phyloP scores from a whole-genome alignment of 2,329 filamentous ascomycete genomes.

The Phoma sp. region DNA sequence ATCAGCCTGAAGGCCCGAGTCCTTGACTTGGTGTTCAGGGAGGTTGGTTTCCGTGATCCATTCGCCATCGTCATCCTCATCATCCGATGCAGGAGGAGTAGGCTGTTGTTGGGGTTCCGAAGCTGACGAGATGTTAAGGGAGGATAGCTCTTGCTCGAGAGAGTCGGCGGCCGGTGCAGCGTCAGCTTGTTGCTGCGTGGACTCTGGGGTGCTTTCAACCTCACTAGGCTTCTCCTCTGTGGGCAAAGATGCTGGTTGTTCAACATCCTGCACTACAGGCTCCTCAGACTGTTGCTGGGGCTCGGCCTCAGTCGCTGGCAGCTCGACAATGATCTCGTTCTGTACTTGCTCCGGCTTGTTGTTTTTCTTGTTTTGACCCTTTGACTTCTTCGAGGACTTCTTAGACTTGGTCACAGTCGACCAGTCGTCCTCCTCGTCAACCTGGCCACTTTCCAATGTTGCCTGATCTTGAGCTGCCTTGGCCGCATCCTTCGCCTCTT shows the following conservation, averaged over 20 bases:
- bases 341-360: slow-evolving; percentile 3
- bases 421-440: slow-evolving; percentile 19
- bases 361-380: slow-evolving; percentile 17
- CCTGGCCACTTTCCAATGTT: slow-evolving; percentile 1
- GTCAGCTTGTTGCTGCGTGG: slow-evolving; percentile 1
- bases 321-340: slow-evolving; percentile 4
- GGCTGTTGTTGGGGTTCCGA: slow-evolving; percentile 22
- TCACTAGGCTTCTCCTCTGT: slow-evolving; percentile 13
- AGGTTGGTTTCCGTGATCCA: slow-evolving; percentile 97
- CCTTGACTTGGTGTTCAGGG: slow-evolving; percentile 79
- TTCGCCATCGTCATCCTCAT: slow-evolving; percentile 63
- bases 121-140: slow-evolving; percentile 26
- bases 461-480: slow-evolving; percentile 19
- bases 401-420: slow-evolving; percentile 17
- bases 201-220: slow-evolving; percentile 10
- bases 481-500: slow-evolving; percentile 24
- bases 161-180: slow-evolving; percentile 3
- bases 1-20: slow-evolving; percentile 54
- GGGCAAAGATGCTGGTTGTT: slow-evolving; percentile 5
- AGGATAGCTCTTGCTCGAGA: slow-evolving; percentile 28
- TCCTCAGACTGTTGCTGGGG: slow-evolving; percentile 20
- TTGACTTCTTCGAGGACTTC: slow-evolving; percentile 20
- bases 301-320: slow-evolving; percentile 14
- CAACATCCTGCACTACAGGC: slow-evolving; percentile 10
- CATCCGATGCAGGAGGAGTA: slow-evolving; percentile 27